These are phyloP conservation scores for Breynia disticha DNA, from an alignment of 441 rosid genomes.

Conservation along the genomic window DNA sequence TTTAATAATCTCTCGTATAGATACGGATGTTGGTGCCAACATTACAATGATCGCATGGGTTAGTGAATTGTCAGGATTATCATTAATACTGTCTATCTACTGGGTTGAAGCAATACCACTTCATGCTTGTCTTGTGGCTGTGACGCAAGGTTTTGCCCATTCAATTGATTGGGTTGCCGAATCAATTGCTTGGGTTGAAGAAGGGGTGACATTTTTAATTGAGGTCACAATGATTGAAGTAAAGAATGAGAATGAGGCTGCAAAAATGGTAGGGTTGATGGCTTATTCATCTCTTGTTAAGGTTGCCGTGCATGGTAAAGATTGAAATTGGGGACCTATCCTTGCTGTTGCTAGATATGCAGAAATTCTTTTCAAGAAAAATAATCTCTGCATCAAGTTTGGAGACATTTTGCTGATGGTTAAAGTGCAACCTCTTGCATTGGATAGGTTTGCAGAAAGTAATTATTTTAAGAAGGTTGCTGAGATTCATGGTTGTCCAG, in stretches of 20 bases:
- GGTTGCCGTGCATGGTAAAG: slow-evolving; percentile 93
- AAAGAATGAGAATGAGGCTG: slow-evolving; percentile 61
- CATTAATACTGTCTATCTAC: slow-evolving; percentile 49
- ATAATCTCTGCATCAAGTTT: slow-evolving; percentile 52
- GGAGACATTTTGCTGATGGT: slow-evolving; percentile 85
- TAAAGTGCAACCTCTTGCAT: slow-evolving; percentile 83
- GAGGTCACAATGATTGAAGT: slow-evolving; percentile 77
- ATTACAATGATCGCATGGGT: slow-evolving; percentile 91
- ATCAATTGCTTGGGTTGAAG: slow-evolving; percentile 99
- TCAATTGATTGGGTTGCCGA: slow-evolving; percentile 57
- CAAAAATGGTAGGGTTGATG: slow-evolving; percentile 80
- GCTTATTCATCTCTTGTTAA: slow-evolving; percentile 94
- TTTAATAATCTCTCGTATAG: slow-evolving; percentile 55
- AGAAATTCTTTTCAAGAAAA: slow-evolving; percentile 52
- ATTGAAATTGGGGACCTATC: slow-evolving; percentile 95
- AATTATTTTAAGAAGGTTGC: slow-evolving; percentile 65
- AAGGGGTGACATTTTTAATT: slow-evolving; percentile 91
- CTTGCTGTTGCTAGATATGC: slow-evolving; percentile 96
- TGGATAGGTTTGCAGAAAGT: slow-evolving; percentile 77
- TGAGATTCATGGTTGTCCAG: slow-evolving; percentile 58
- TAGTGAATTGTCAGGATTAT: slow-evolving; percentile 78
- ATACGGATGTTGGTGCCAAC: slow-evolving; percentile 92
- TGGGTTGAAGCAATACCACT: slow-evolving; percentile 61
- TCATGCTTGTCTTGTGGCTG: slow-evolving; percentile 90
- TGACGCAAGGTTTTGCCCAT: slow-evolving; percentile 91